Percentiles rank a stretch among this genome's conserved stretches.
These are phyloP conservation scores for Pseudogymnoascus pannorum DNA, from an alignment of 2,329 filamentous ascomycete genomes.

Conservation along the genomic window DNA sequence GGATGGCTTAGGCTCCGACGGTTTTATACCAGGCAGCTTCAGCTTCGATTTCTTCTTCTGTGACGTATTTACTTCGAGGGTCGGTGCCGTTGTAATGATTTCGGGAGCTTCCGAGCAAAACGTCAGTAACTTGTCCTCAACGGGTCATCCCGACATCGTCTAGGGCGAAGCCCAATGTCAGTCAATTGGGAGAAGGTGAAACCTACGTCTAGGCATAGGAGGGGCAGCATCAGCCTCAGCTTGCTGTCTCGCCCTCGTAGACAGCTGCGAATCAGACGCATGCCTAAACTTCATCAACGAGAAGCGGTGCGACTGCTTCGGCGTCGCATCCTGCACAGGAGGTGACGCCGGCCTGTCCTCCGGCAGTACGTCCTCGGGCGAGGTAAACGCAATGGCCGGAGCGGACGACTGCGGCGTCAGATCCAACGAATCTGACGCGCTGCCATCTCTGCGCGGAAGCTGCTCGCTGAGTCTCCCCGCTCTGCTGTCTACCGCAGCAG, in stretches of 20 bases:
- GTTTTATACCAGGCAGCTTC: conserved; percentile 37
- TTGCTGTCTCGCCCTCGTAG: conserved; percentile 65
- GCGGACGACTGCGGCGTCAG: conserved; percentile 17
- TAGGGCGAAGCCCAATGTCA: not conserved
- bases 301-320: conserved; percentile 50
- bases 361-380: not conserved
- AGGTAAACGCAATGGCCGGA: not conserved
- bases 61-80: conserved; percentile 49
- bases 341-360: conserved; percentile 29
- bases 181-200: not conserved
- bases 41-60: conserved; percentile 51
- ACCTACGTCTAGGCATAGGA: conserved; percentile 39
- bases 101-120: conserved; percentile 43
- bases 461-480: conserved; percentile 27
- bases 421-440: conserved; percentile 24
- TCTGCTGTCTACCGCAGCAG: conserved; percentile 15
- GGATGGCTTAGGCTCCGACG: conserved; percentile 14
- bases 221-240: conserved; percentile 38
- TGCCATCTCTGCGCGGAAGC: conserved; percentile 21
- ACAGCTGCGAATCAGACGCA: conserved; percentile 86
- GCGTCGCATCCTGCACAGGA: conserved; percentile 46
- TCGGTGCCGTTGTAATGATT: conserved; percentile 91
- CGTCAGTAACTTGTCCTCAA: conserved; percentile 10
- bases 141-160: not conserved
- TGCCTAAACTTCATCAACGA: conserved; percentile 78